Base-by-base conservation (phyloP, 2,329 filamentous ascomycete species). In the Cordyceps tenuipes region DNA sequence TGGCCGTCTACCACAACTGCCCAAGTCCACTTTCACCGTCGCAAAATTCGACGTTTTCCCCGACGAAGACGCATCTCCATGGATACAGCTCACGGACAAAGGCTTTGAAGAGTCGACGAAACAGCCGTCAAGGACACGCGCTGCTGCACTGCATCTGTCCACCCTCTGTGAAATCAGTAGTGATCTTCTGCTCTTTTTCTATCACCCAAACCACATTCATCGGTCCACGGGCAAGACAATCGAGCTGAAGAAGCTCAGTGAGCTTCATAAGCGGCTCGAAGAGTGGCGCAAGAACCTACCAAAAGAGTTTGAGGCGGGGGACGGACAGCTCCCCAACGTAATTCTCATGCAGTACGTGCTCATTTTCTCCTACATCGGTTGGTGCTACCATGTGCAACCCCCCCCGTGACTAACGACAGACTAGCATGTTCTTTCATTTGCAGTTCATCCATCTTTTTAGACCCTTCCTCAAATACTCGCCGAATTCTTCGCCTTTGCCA, bases 371-470 rank as follows among this genome's bases (percentile, higher is more conserved):
- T 29, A 6, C 29, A 8, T 29, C 31, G 23, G 23, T 23, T 4
- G 23, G 23, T 23, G 23, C 17, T 17, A 12, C 8, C 15, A 17
- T 4, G 41, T 52, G 10, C 29, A 21, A 21, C 0, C 43, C 66
- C 75, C 57, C 65, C 75, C 56, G 75, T 64, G 6, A 17, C 51
- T 21, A 29, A 34, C 31, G 9, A 10, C 3, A 5, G 6, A 41
- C 23, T 67, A 97, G 92, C 76, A 97, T 97, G 92, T 96, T 97
- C 74, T 96, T 93, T 72, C 92, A 97, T 69, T 81, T 97, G 0
- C 85, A 97, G 51, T 96, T 95, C 70, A 96, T 97, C 62, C 92
- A 97, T 68, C 85, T 97, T 5, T 97, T 97, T 77, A 86, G 93
- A 5, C 93, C 94, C 0, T 97, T 97, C 70, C 81, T 97, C 55